These are phyloP conservation scores for Xylaria digitata DNA, from an alignment of 2,329 filamentous ascomycete genomes.

Conservation along the genomic window DNA sequence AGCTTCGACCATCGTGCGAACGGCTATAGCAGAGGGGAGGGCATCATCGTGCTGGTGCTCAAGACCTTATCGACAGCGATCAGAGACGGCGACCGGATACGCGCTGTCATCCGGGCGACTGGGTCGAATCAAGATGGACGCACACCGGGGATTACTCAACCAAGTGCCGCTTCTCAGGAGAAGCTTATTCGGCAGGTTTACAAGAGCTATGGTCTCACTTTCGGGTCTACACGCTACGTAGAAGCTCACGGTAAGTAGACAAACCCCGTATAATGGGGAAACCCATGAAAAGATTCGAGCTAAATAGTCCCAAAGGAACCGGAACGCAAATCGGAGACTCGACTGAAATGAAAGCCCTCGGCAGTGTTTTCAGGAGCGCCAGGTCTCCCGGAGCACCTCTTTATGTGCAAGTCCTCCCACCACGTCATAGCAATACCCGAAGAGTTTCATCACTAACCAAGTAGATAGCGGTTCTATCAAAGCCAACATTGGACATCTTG, in stretches of 20 bases:
- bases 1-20: slow-evolving; percentile 55
- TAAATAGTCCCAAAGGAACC: neutral
- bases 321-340: slow-evolving; percentile 40
- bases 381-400: neutral
- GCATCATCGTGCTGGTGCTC: slow-evolving; percentile 42
- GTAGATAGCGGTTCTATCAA: neutral
- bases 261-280: too few relatives aligned
- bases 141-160: slow-evolving; percentile 59
- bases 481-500: slow-evolving; percentile 13
- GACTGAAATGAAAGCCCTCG: slow-evolving; percentile 40
- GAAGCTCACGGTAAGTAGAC: slow-evolving; percentile 40
- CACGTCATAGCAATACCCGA: too few relatives aligned
- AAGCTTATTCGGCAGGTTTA: slow-evolving; percentile 51
- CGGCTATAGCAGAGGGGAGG: slow-evolving; percentile 64
- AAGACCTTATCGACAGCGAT: slow-evolving; percentile 59
- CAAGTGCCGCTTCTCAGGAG: slow-evolving; percentile 53
- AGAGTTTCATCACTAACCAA: neutral
- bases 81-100: slow-evolving; percentile 43
- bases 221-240: slow-evolving; percentile 36
- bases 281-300: too few relatives aligned
- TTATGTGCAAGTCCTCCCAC: slow-evolving; percentile 1
- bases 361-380: slow-evolving; percentile 20
- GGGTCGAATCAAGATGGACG: slow-evolving; percentile 57
- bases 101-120: slow-evolving; percentile 54
- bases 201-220: slow-evolving; percentile 46